These are phyloP conservation scores for Suillus subalutaceus DNA, from an alignment of 768 basidiomycete genomes.

Conservation along the genomic window DNA sequence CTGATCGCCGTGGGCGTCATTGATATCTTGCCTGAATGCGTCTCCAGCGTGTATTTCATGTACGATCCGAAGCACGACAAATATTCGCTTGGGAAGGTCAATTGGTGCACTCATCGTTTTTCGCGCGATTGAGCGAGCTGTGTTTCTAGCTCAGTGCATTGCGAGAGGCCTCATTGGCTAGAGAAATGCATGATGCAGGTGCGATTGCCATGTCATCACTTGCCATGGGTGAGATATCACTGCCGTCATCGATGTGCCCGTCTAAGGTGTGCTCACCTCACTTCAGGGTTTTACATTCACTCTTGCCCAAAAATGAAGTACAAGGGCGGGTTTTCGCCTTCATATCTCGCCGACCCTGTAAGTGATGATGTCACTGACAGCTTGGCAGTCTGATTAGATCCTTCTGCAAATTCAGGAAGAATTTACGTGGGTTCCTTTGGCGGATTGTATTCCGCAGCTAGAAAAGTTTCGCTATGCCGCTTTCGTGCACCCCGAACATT, in stretches of 20 bases:
- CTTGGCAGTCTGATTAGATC: slow-evolving; percentile 9
- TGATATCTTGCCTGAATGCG: slow-evolving; percentile 86
- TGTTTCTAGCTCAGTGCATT: slow-evolving; percentile 76
- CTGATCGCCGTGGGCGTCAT: slow-evolving; percentile 87
- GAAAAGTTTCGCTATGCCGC: slow-evolving; percentile 69
- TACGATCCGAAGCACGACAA: slow-evolving; percentile 74
- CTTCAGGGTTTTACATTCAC: slow-evolving; percentile 87
- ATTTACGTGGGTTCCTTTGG: slow-evolving; percentile 74
- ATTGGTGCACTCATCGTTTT: neutral
- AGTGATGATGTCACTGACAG: slow-evolving; percentile 18
- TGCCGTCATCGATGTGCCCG: neutral
- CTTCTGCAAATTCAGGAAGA: slow-evolving; percentile 55
- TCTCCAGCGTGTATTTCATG: slow-evolving; percentile 89
- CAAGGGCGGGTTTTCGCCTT: slow-evolving; percentile 92
- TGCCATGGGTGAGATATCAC: slow-evolving; percentile 76
- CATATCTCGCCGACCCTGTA: slow-evolving; percentile 87
- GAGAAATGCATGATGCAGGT: slow-evolving; percentile 77
- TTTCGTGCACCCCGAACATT: slow-evolving; percentile 68
- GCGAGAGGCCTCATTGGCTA: slow-evolving; percentile 74
- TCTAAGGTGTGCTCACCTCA: slow-evolving; percentile 2
- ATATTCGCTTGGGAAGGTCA: slow-evolving; percentile 78
- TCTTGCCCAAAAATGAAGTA: slow-evolving; percentile 95
- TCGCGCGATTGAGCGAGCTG: neutral
- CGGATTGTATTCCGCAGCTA: slow-evolving; percentile 59
- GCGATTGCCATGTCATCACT: slow-evolving; percentile 61